A percentile compares a stretch with the other conserved stretches of the same genome.
Conservation (phyloP, 169 alveolate species). For the Babesia microti region DNA sequence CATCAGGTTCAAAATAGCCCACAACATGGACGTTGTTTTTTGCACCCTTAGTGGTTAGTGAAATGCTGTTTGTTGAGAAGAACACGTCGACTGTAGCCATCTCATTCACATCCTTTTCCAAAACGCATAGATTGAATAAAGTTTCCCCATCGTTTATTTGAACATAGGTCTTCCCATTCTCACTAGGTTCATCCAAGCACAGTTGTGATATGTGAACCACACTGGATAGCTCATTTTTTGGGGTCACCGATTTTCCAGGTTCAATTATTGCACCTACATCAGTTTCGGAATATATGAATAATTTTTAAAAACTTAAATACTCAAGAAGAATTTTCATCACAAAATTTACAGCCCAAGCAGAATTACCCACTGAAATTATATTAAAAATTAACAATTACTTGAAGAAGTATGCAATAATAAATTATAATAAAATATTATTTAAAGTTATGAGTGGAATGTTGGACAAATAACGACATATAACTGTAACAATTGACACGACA, state of each 20-base stretch:
- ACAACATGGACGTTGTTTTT: slow-evolving; percentile 75
- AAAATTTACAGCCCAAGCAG: no score
- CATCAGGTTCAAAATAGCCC: slow-evolving; percentile 78
- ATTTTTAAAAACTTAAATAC: no score
- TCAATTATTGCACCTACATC: slow-evolving; percentile 40
- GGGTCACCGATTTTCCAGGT: slow-evolving; percentile 43
- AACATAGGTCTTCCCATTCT: slow-evolving; percentile 67
- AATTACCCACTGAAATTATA: no score
- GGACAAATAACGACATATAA: no score
- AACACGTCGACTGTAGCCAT: slow-evolving; percentile 70
- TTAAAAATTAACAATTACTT: no score
- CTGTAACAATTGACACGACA: no score
- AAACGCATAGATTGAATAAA: slow-evolving; percentile 65
- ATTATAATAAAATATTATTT: no score
- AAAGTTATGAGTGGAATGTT: no score
- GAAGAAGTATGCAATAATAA: no score
- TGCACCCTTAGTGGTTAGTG: slow-evolving; percentile 70
- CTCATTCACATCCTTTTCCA: slow-evolving; percentile 75
- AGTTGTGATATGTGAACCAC: slow-evolving; percentile 72
- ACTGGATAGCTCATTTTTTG: slow-evolving; percentile 41
- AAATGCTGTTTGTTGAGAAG: slow-evolving; percentile 67
- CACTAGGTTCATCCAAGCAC: slow-evolving; percentile 74
- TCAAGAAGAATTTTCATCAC: no score
- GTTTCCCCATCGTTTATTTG: slow-evolving; percentile 70
- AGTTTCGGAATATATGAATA: not conserved